Percentiles rank a stretch among this genome's conserved stretches.
Conservation (phyloP, 2,329 filamentous ascomycete species). For the Scedosporium boydii region DNA sequence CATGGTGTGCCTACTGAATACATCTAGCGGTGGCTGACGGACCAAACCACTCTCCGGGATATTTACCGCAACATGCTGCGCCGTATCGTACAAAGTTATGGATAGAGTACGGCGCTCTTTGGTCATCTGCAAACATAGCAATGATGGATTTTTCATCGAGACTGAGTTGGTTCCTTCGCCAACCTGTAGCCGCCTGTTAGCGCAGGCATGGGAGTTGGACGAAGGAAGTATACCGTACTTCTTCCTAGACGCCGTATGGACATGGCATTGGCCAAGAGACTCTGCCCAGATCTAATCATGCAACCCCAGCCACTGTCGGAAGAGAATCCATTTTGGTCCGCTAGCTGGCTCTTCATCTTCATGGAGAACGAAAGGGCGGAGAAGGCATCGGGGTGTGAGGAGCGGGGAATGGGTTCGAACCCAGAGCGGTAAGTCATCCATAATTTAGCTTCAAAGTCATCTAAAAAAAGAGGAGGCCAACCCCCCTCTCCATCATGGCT, state of each 20-base stretch:
- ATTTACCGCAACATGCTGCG: slow-evolving; percentile 78
- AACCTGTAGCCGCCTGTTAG: slow-evolving; percentile 39
- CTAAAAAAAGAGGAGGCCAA: slow-evolving; percentile 80
- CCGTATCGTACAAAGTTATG: slow-evolving; percentile 90
- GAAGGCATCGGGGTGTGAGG: slow-evolving; percentile 60
- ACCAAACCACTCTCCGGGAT: slow-evolving; percentile 97
- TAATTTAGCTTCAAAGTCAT: slow-evolving; percentile 85
- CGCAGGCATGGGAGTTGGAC: background rate
- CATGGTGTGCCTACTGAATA: slow-evolving; percentile 60
- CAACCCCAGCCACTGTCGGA: slow-evolving; percentile 97
- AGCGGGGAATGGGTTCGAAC: slow-evolving; percentile 74
- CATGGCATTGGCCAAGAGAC: slow-evolving; percentile 80
- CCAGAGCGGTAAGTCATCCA: slow-evolving; percentile 96
- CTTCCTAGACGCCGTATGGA: slow-evolving; percentile 64
- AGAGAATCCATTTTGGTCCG: slow-evolving; percentile 73
- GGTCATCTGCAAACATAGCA: slow-evolving; percentile 78
- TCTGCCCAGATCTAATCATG: slow-evolving; percentile 96
- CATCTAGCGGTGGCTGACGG: slow-evolving; percentile 93
- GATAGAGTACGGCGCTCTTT: slow-evolving; percentile 81
- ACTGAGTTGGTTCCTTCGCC: slow-evolving; percentile 55
- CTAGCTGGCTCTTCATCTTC: slow-evolving; percentile 70
- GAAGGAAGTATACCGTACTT: slow-evolving; percentile 40
- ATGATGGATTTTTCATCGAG: slow-evolving; percentile 62
- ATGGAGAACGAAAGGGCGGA: slow-evolving; percentile 73
- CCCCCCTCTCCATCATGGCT: slow-evolving; percentile 38